These are phyloP conservation scores for Boletus rex-veris DNA, from an alignment of 768 basidiomycete genomes.

Conservation along the genomic window DNA sequence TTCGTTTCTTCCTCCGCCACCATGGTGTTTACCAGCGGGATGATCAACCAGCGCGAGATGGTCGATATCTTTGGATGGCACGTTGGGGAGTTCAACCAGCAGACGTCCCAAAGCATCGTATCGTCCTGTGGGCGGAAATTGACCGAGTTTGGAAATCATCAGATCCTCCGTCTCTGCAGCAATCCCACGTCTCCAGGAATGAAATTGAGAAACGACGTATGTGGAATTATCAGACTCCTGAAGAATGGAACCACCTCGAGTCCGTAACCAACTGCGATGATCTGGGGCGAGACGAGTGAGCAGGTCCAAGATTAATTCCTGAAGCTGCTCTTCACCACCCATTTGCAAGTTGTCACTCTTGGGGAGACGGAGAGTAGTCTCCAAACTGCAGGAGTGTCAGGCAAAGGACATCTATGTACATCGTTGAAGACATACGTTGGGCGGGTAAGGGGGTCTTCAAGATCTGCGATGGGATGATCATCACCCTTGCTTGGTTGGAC, in stretches of 20 bases:
- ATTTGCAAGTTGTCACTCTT: not conserved
- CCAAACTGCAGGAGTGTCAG: not conserved
- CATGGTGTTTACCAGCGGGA: not conserved
- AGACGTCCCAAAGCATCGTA: constrained; percentile 5
- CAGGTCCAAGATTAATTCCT: no score
- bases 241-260: not conserved
- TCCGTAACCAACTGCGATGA: not conserved
- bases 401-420: not conserved
- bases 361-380: not conserved
- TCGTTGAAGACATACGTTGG: constrained; percentile 1
- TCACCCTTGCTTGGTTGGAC: not conserved
- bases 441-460: constrained; percentile 1
- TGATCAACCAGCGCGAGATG: not conserved
- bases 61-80: not conserved
- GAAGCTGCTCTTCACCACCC: accelerated
- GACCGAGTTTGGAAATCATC: constrained; percentile 1
- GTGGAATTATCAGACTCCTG: no score
- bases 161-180: not conserved
- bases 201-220: not conserved
- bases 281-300: not conserved
- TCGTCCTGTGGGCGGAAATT: not conserved
- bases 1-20: not conserved
- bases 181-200: not conserved
- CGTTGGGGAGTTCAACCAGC: not conserved
- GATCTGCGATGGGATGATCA: not conserved